Percentiles rank a stretch among this genome's conserved stretches.
These are phyloP conservation scores for Lasiodiplodia gonubiensis DNA, from an alignment of 2,329 filamentous ascomycete species.

Conservation along the genomic window DNA sequence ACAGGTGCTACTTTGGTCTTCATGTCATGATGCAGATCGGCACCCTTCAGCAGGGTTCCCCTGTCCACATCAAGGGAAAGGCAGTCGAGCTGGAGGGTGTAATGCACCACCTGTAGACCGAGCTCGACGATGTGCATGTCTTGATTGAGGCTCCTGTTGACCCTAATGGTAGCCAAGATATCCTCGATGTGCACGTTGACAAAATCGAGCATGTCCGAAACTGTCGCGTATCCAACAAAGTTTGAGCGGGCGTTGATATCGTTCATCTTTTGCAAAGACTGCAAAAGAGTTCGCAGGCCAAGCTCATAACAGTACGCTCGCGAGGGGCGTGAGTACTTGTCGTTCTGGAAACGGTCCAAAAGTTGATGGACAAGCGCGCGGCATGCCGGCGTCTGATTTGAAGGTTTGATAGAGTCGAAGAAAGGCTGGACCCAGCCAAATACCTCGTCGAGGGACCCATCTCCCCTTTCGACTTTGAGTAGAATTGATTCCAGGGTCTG, in stretches of 20 bases:
- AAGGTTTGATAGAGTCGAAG: slow-evolving; percentile 75
- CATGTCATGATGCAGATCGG: slow-evolving; percentile 68
- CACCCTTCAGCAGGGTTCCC: slow-evolving; percentile 65
- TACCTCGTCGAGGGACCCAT: slow-evolving; percentile 65
- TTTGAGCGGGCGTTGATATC: slow-evolving; percentile 40
- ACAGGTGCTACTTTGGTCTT: slow-evolving; percentile 74
- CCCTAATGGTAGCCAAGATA: slow-evolving; percentile 43
- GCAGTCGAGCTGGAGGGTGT: slow-evolving; percentile 72
- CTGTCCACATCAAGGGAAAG: slow-evolving; percentile 73
- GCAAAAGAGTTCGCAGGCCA: slow-evolving; percentile 53
- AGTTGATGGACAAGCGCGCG: slow-evolving; percentile 78
- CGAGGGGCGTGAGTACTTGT: slow-evolving; percentile 61
- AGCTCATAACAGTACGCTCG: slow-evolving; percentile 67
- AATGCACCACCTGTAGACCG: slow-evolving; percentile 69
- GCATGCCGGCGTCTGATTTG: slow-evolving; percentile 79
- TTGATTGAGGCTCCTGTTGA: slow-evolving; percentile 36
- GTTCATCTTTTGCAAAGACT: slow-evolving; percentile 42
- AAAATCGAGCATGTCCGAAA: slow-evolving; percentile 67
- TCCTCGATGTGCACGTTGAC: slow-evolving; percentile 63
- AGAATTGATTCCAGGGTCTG: slow-evolving; percentile 69
- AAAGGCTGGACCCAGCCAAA: slow-evolving; percentile 81
- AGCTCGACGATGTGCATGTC: slow-evolving; percentile 47
- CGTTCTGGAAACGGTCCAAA: slow-evolving; percentile 67
- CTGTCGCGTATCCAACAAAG: slow-evolving; percentile 50
- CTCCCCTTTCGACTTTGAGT: slow-evolving; percentile 48